These are phyloP conservation scores for Penicillium hesseltinei DNA, from an alignment of 2,329 filamentous ascomycete species.

Conservation along the genomic window DNA sequence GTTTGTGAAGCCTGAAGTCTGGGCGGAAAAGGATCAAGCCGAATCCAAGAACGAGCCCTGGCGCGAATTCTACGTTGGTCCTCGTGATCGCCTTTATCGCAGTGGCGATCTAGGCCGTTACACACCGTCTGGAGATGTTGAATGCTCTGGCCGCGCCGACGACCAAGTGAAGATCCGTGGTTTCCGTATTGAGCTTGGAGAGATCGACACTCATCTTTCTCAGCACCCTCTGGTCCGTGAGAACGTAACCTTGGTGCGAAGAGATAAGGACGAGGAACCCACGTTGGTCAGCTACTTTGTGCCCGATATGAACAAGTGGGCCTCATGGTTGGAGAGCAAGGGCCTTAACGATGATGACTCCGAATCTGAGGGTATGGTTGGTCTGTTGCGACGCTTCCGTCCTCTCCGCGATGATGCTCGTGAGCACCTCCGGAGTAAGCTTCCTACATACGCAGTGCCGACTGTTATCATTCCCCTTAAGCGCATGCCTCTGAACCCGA, in stretches of 20 bases:
- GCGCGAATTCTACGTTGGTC: conserved; percentile 75
- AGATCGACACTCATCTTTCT: conserved; percentile 83
- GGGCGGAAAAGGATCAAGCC: conserved; percentile 63
- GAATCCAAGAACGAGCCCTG: conserved; percentile 64
- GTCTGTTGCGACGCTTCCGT: conserved; percentile 60
- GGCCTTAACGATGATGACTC: conserved; percentile 52
- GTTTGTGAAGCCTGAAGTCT: conserved; percentile 74
- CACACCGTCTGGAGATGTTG: conserved; percentile 67
- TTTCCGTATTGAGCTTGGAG: conserved; percentile 90
- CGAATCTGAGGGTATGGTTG: conserved; percentile 51
- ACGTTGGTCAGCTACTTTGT: conserved; percentile 88
- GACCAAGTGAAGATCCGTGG: conserved; percentile 94
- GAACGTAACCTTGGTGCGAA: conserved; percentile 78
- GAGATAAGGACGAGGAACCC: conserved; percentile 80
- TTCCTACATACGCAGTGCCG: conserved; percentile 74
- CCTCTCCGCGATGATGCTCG: conserved; percentile 59
- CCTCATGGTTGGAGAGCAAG: conserved; percentile 60
- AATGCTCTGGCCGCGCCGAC: conserved; percentile 77
- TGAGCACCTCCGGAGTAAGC: conserved; percentile 67
- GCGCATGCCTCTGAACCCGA: conserved; percentile 76
- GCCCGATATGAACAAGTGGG: conserved; percentile 74
- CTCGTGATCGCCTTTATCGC: conserved; percentile 80
- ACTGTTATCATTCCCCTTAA: conserved; percentile 70
- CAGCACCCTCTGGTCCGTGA: conserved; percentile 75
- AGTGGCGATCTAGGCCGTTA: conserved; percentile 84